Conservation (phyloP, 345 rosid species). For the Camelina laxa region DNA sequence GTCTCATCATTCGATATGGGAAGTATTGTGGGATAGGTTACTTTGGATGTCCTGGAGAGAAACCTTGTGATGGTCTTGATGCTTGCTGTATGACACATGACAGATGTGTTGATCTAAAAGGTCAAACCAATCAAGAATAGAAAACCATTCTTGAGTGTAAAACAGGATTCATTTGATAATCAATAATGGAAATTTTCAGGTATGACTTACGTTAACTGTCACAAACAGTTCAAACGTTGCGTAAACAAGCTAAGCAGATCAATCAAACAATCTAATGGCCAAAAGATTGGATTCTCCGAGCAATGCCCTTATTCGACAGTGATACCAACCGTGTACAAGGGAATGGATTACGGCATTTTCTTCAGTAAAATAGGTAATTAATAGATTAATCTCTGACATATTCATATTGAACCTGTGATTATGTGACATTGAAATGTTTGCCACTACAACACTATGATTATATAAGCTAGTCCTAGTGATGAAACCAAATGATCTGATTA, state of each 20-base stretch:
- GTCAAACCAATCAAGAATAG: constrained; percentile 36
- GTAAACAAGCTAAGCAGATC: constrained; percentile 64
- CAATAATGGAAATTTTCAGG: constrained; percentile 45
- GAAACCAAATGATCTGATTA: constrained; percentile 6
- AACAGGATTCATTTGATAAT: too few species aligned
- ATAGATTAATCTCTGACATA: constrained; percentile 49
- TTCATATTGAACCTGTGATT: neutral
- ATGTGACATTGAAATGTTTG: neutral
- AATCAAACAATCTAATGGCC: constrained; percentile 19
- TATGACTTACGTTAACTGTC: constrained; percentile 64
- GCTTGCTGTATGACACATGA: constrained; percentile 91
- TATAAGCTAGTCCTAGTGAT: constrained; percentile 8
- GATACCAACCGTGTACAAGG: constrained; percentile 78
- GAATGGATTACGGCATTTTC: constrained; percentile 85
- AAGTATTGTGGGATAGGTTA: constrained; percentile 94
- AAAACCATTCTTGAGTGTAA: neutral
- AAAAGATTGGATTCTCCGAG: constrained; percentile 68
- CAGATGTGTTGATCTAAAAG: constrained; percentile 74
- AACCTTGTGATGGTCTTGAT: constrained; percentile 86
- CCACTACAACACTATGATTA: neutral
- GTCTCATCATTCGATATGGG: constrained; percentile 64
- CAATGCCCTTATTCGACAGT: constrained; percentile 68
- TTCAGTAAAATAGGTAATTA: constrained; percentile 60
- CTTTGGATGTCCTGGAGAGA: constrained; percentile 86
- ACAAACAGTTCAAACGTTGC: constrained; percentile 73